Conservation (phyloP, 108 stramenopile species). For the Aurantiochytrium sp. region DNA sequence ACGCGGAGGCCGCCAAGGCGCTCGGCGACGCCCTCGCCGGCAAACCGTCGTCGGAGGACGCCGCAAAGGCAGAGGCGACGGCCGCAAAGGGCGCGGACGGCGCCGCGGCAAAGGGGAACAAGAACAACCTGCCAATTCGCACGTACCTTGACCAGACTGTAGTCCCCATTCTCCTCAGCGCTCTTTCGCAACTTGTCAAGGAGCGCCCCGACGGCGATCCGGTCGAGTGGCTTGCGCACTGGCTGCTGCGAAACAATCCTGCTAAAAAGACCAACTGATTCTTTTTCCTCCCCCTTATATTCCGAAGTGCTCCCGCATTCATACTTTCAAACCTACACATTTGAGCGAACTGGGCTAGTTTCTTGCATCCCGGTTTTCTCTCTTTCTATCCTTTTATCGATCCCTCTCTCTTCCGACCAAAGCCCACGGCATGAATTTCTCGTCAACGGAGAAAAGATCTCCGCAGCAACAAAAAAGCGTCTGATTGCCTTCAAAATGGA, state of each 20-base stretch:
- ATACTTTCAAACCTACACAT: too few species aligned
- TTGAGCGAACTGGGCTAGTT: too few species aligned
- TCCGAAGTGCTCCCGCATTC: too few species aligned
- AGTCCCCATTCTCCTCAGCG: constrained; percentile 93
- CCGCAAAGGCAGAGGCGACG: background rate
- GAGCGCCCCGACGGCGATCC: constrained; percentile 85
- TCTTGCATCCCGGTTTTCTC: too few species aligned
- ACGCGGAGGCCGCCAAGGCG: background rate
- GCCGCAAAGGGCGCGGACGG: background rate
- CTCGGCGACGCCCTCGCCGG: background rate
- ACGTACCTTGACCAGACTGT: constrained; percentile 99
- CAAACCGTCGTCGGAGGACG: background rate
- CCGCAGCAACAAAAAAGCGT: too few species aligned
- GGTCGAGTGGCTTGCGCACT: constrained; percentile 90
- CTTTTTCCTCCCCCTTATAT: too few species aligned
- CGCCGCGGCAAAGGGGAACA: background rate
- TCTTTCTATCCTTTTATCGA: too few species aligned
- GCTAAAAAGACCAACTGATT: constrained; percentile 31
- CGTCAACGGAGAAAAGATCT: too few species aligned
- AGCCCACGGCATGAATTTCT: too few species aligned
- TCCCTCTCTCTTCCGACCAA: too few species aligned
- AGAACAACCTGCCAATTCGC: constrained; percentile 82
- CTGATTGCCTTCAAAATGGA: too few species aligned
- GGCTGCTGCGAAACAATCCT: constrained; percentile 89
- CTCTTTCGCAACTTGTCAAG: constrained; percentile 96